Evolutionary conservation across 2,329 filamentous ascomycete species (phyloP).

Genomic region (Cercospora sojina): DNA sequence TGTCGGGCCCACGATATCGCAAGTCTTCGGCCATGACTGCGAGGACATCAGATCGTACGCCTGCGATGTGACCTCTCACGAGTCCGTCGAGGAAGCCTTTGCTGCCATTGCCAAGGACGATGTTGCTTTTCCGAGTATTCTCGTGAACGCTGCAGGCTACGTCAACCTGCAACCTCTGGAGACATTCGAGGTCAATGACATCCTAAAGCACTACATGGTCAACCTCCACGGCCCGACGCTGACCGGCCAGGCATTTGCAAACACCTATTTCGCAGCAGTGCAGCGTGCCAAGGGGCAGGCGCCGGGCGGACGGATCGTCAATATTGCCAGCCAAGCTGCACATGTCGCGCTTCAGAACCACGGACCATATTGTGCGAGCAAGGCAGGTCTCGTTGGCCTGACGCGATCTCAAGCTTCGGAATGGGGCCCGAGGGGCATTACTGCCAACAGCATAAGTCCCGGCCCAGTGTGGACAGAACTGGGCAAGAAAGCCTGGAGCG

Average conservation of each 20-base stretch:
- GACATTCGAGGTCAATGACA: conserved; percentile 45
- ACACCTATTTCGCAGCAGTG: conserved; percentile 39
- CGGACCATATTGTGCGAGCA: conserved; percentile 51
- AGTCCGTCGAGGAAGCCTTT: conserved; percentile 36
- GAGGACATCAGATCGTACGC: conserved; percentile 35
- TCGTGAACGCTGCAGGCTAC: conserved; percentile 43
- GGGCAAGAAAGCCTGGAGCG: conserved; percentile 42
- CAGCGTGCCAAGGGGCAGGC: conserved; percentile 17
- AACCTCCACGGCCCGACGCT: conserved; percentile 50
- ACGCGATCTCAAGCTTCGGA: conserved; percentile 50
- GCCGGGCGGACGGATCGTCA: conserved; percentile 46
- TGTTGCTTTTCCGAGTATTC: conserved; percentile 35
- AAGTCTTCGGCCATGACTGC: conserved; percentile 37
- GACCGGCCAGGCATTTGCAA: conserved; percentile 48
- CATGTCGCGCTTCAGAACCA: conserved; percentile 49
- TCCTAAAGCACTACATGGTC: conserved; percentile 45
- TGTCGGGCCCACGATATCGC: conserved; percentile 40
- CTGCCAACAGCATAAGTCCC: conserved; percentile 48
- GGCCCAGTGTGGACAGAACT: conserved; percentile 50
- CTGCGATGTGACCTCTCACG: conserved; percentile 38
- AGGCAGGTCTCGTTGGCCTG: conserved; percentile 47
- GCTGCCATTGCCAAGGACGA: conserved; percentile 28
- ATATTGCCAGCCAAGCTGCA: conserved; percentile 49
- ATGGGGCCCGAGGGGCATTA: conserved; percentile 49
- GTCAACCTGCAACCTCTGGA: conserved; percentile 49